Base-by-base conservation (phyloP, 257 asterid species). In the Voacanga thouarsii region DNA sequence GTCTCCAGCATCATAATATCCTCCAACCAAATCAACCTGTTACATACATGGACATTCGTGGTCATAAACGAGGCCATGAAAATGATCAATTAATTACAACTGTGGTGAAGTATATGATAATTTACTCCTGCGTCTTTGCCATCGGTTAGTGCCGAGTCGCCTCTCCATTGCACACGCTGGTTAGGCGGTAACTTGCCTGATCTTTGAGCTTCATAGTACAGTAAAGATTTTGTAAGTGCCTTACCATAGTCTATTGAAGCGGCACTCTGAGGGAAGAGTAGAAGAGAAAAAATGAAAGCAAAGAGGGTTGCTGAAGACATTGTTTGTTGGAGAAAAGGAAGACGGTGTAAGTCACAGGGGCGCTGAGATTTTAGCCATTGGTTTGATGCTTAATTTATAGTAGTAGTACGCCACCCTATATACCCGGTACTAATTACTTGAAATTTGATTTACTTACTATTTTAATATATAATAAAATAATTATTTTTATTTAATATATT, bases 141-240 rank as follows among this genome's bases (percentile, higher is more conserved):
- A 67, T 92, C 97, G 1, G 9, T 0, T 49, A 90, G 88, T 0
- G 81, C 97, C 0, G 97, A 92, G 81, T 92, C 85, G 67, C 80
- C 93, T n/a, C 95, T 78, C 97, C 97, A 90, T 33, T 77, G 78
- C 5, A 81, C 78, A 9, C 93, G 82, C 41, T 92, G 97, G 74
- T 78, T 68, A 24, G 64, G 14, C 0, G 95, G 92, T 65, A 92
- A 74, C 37, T 83, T 80, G 15, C 96, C 96, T 8, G 97, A 92
- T 81, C 96, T 86, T 76, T 92, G 97, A 68, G 92, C 96, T 85
- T 92, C 94, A 74, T n/a, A 90, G 74, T 75, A 90, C 81, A 89
- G 57, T 82, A 92, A 71, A 16, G 93, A 87, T 80, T 92, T 90
- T 4, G 83, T 75, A 49, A 90, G 76, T 23, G 96, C 96, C 37